Percentiles rank a stretch among this genome's conserved stretches.
These are phyloP conservation scores for Cicer judaicum DNA, from an alignment of 306 rosid species.

Conservation along the genomic window DNA sequence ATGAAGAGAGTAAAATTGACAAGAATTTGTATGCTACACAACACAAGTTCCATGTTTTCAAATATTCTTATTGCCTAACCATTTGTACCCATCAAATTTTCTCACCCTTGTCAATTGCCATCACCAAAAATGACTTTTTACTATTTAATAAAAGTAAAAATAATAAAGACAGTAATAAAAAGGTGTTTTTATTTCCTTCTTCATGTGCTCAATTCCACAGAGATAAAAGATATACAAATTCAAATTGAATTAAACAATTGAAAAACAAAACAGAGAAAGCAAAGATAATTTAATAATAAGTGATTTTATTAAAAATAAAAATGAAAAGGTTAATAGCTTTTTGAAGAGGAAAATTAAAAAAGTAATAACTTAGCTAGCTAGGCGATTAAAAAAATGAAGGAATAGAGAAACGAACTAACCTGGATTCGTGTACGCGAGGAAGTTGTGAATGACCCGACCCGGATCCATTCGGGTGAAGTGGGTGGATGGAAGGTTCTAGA, in stretches of 20 bases:
- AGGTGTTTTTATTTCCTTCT: background rate
- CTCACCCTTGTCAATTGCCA: background rate
- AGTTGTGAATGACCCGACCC: constrained; percentile 49
- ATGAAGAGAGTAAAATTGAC: background rate
- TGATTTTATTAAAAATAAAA: background rate
- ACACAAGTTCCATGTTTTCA: constrained; percentile 25
- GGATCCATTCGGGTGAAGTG: constrained; percentile 27
- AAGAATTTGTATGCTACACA: constrained; percentile 1
- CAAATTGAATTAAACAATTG: constrained; percentile 22
- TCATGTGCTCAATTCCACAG: background rate
- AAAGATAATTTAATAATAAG: constrained; percentile 1
- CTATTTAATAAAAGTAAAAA: background rate
- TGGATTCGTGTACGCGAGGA: constrained; percentile 40
- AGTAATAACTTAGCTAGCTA: constrained; percentile 2
- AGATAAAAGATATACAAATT: constrained; percentile 17
- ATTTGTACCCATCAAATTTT: constrained; percentile 25
- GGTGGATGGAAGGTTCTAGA: constrained; percentile 9
- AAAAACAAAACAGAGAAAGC: background rate
- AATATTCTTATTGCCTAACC: background rate
- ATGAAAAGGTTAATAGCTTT: constrained; percentile 1
- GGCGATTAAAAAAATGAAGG: background rate
- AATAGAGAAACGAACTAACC: constrained; percentile 52
- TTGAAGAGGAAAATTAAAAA: background rate
- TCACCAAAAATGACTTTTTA: background rate
- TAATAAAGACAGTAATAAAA: background rate